Evolutionary conservation across 768 basidiomycete genomes (phyloP).

Genomic region (Postia placenta): DNA sequence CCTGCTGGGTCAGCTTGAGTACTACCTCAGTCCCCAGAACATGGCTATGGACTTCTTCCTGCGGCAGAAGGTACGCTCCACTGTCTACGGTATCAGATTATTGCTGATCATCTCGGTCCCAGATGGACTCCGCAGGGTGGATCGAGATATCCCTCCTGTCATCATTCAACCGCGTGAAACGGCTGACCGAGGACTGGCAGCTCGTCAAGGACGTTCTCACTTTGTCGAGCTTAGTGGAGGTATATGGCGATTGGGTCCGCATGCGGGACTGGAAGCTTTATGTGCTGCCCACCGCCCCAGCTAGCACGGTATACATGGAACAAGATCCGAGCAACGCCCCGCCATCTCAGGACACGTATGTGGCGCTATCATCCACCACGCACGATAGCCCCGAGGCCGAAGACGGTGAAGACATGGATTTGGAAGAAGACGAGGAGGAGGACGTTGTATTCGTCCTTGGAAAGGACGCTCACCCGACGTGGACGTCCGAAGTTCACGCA

Average conservation of each 20-base stretch:
- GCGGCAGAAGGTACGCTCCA: constrained; percentile 45
- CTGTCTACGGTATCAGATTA: neutral
- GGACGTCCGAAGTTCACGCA: neutral
- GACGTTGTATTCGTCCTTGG: constrained; percentile 67
- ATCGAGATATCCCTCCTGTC: constrained; percentile 75
- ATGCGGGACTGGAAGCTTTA: constrained; percentile 60
- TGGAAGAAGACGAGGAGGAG: constrained; percentile 65
- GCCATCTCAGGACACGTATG: neutral
- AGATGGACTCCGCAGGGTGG: constrained; percentile 94
- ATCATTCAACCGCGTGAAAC: constrained; percentile 80
- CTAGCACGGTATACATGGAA: constrained; percentile 35
- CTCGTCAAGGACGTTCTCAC: constrained; percentile 67
- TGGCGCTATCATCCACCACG: constrained; percentile 11
- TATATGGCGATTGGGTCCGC: constrained; percentile 62
- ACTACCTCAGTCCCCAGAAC: constrained; percentile 88
- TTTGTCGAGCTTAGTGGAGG: constrained; percentile 65
- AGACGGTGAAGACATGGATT: constrained; percentile 19
- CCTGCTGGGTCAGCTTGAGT: constrained; percentile 82
- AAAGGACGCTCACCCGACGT: neutral
- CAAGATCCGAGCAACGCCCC: neutral
- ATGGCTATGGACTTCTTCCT: constrained; percentile 84
- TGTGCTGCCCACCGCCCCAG: constrained; percentile 55
- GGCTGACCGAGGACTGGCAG: constrained; percentile 50
- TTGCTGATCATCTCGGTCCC: neutral
- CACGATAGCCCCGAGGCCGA: constrained; percentile 26